Percentiles rank a stretch among this genome's conserved stretches.
Evolutionary conservation across 768 basidiomycete genomes (phyloP).

Genomic region (Suillus cothurnatus): DNA sequence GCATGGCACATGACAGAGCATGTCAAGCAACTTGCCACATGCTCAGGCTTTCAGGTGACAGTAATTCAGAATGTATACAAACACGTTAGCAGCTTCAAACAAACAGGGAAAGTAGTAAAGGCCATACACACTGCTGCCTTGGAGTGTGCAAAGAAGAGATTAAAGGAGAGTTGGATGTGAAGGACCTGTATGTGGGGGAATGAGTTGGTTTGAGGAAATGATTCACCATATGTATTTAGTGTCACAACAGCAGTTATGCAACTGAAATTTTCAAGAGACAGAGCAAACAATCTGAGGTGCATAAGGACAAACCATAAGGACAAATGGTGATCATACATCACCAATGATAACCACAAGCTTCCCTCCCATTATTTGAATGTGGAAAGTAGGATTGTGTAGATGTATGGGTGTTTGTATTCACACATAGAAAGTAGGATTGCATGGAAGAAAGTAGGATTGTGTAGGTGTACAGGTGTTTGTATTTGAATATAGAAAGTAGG

Average conservation of each 20-base stretch:
- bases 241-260: background rate
- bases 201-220: background rate
- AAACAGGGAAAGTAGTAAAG: background rate
- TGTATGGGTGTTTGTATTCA: too few relatives aligned
- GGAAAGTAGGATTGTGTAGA: too few relatives aligned
- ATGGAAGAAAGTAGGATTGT: too few relatives aligned
- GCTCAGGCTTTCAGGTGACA: background rate
- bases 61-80: background rate
- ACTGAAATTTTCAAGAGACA: background rate
- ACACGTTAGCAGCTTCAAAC: background rate
- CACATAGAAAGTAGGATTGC: too few relatives aligned
- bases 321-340: too few relatives aligned
- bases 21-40: background rate
- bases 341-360: too few relatives aligned
- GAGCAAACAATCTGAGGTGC: background rate
- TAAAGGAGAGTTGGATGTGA: background rate
- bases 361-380: too few relatives aligned
- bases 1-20: too few relatives aligned
- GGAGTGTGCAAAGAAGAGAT: background rate
- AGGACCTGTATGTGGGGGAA: background rate
- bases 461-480: too few relatives aligned
- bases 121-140: background rate
- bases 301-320: background rate
- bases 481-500: too few relatives aligned
- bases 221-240: too few relatives aligned